A percentile compares a stretch with the other conserved stretches of the same genome.
These are phyloP conservation scores for Anthoceros angustus DNA, from an alignment of 225 moss, liverwort and hornwort genomes.

Conservation along the genomic window DNA sequence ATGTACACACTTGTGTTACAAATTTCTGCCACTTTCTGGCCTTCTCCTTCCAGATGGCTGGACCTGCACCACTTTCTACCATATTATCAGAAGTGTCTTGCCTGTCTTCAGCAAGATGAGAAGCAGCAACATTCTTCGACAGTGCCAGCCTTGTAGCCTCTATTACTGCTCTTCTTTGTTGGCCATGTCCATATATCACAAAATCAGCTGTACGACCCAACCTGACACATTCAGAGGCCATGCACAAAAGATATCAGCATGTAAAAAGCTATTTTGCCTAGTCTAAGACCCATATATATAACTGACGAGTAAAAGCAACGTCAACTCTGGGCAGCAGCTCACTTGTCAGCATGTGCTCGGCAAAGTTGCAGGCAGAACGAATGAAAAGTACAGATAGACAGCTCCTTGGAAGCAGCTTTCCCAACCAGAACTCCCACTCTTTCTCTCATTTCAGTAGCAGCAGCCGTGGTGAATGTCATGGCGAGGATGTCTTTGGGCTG, in stretches of 20 bases:
- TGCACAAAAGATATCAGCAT: neutral
- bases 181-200: constrained; percentile 64
- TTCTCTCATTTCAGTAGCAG: constrained; percentile 85
- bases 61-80: constrained; percentile 16
- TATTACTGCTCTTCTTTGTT: constrained; percentile 83
- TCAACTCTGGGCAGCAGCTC: constrained; percentile 15
- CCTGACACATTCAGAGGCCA: constrained; percentile 23
- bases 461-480: constrained; percentile 92
- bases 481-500: constrained; percentile 66
- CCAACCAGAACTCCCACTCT: constrained; percentile 60
- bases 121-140: constrained; percentile 21
- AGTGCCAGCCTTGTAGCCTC: constrained; percentile 71
- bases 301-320: constrained; percentile 8
- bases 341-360: constrained; percentile 78
- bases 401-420: constrained; percentile 57
- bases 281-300: neutral
- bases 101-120: constrained; percentile 6
- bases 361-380: constrained; percentile 91
- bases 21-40: constrained; percentile 86
- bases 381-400: constrained; percentile 72
- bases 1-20: constrained; percentile 48
- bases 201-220: constrained; percentile 83
- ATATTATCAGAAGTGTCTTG: constrained; percentile 11
- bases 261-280: neutral
- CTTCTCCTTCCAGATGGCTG: constrained; percentile 66